A percentile compares a stretch with the other conserved stretches of the same genome.
Evolutionary conservation across 441 rosid species (phyloP).

Genomic region (Cnidoscolus chayamansa): DNA sequence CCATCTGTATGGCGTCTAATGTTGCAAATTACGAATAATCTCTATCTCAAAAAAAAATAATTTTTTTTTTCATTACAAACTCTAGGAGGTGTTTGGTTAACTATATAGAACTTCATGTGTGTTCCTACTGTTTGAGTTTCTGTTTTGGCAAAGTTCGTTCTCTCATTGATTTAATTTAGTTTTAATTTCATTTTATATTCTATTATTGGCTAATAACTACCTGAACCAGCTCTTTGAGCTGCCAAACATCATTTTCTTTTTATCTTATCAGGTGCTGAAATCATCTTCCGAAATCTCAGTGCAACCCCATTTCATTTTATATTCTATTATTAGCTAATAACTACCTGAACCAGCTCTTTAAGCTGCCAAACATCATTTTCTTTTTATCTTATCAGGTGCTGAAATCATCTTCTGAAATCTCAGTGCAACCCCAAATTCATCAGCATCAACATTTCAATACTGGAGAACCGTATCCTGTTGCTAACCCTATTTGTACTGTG

Average conservation of each 20-base stretch:
- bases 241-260: constrained; percentile 1
- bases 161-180: background rate
- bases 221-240: constrained; percentile 8
- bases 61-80: background rate
- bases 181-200: background rate
- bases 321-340: constrained; percentile 1
- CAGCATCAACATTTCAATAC: constrained; percentile 37
- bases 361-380: background rate
- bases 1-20: background rate
- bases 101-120: background rate
- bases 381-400: constrained; percentile 29
- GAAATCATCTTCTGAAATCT: constrained; percentile 32
- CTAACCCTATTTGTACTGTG: constrained; percentile 38
- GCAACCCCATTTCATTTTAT: background rate
- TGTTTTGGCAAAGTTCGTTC: background rate
- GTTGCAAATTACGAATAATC: background rate
- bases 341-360: background rate
- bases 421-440: constrained; percentile 32
- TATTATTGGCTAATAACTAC: background rate
- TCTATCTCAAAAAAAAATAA: background rate
- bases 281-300: constrained; percentile 3
- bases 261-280: constrained; percentile 32
- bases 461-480: constrained; percentile 34
- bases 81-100: background rate
- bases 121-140: background rate